Evolutionary conservation across 2,329 filamentous ascomycete genomes (phyloP), one percentile per base, ranked within the genome.

Genomic region (Diplodia seriata): DNA sequence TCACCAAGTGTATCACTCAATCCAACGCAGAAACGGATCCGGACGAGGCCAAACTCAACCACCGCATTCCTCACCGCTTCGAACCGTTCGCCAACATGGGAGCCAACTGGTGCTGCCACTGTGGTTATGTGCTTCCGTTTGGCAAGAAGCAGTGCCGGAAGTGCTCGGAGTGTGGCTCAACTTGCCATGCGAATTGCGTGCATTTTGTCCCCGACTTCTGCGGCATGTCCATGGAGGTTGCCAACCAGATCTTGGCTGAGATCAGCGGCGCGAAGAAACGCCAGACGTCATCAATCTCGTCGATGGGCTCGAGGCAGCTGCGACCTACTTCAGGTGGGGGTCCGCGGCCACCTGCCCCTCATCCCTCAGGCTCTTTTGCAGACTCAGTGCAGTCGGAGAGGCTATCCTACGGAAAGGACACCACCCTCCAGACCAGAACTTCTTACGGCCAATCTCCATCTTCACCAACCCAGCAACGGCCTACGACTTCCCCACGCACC

Each of bases 1-100:
- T 99, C 74, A 99, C 95, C 71, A 99, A 99, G 81, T 99, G 95
- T 83, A 99, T 99, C 80, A 98, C 94, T 83, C 98, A 99, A 80
- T 97, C 94, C 70, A 99, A 99, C 77, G 94, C 95, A 71, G 95
- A 99, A 80, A 97, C 93, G 6, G 95, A 99, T 78, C 94, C 95
- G 26, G 95, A 99, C 80, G 95, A 99, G 81, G 95, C 97, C 81
- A 99, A 98, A 85, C 96, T 99, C 87, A 99, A 99, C 78, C 95
- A 99, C 79, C 92, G 95, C 71, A 99, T 99, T 77, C 95, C 95
- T 9, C 95, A 99, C 86, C 90, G 95, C 66, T 99, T 98, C 84
- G 90, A 94, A 75, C 89, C 91, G n/a, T 99, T 96, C 78, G 93
- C 93, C 71, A 99, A 99, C 76, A 92, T 99, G 81, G 95, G 94